Evolutionary conservation across 2,329 filamentous ascomycete genomes (phyloP).

Genomic region (Chaetomium globosum): DNA sequence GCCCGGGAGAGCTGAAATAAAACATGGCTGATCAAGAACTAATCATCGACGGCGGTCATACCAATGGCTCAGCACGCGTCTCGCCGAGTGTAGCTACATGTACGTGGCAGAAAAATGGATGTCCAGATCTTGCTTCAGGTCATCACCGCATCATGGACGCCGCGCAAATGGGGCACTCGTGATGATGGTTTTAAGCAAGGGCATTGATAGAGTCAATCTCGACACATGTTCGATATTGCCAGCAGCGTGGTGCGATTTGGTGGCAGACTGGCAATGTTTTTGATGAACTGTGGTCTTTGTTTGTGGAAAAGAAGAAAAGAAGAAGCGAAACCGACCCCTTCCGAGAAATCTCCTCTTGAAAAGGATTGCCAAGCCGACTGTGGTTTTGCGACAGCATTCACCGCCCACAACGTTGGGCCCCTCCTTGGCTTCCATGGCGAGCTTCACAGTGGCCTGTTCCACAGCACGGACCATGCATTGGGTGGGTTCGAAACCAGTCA

Average conservation of each 20-base stretch:
- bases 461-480: slow-evolving; percentile 24
- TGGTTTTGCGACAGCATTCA: slow-evolving; percentile 31
- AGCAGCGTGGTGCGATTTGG: slow-evolving; percentile 46
- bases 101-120: slow-evolving; percentile 41
- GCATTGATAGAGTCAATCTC: slow-evolving; percentile 55
- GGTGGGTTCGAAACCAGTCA: slow-evolving; percentile 27
- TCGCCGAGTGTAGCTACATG: slow-evolving; percentile 14
- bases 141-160: slow-evolving; percentile 69
- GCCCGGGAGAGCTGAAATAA: neutral
- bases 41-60: slow-evolving; percentile 6
- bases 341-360: slow-evolving; percentile 30
- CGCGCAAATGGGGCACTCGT: slow-evolving; percentile 65
- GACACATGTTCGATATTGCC: slow-evolving; percentile 59
- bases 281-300: slow-evolving; percentile 42
- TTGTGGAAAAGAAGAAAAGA: slow-evolving; percentile 33
- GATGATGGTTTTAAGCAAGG: slow-evolving; percentile 70
- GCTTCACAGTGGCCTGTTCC: slow-evolving; percentile 22
- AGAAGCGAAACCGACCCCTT: slow-evolving; percentile 16
- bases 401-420: slow-evolving; percentile 35
- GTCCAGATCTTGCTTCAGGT: slow-evolving; percentile 65
- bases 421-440: neutral
- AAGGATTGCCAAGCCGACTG: slow-evolving; percentile 9
- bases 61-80: slow-evolving; percentile 1
- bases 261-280: slow-evolving; percentile 46
- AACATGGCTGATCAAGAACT: neutral